Evolutionary conservation across 805 yeast genomes (phyloP).

Genomic region (Candida coquimbonensis): DNA sequence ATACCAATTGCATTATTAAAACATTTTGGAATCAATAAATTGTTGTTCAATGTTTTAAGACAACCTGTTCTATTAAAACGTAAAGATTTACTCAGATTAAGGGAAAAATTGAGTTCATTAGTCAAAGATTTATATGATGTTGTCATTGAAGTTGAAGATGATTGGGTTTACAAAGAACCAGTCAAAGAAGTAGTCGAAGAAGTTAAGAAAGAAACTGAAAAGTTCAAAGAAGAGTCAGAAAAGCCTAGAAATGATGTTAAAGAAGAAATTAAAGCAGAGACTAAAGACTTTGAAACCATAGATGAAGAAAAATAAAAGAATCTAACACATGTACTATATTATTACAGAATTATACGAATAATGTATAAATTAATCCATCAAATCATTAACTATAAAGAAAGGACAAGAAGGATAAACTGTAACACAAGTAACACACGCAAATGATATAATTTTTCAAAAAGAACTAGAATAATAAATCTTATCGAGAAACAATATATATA

Average conservation of each 20-base stretch:
- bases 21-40: slow-evolving; percentile 25
- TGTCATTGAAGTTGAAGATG: slow-evolving; percentile 24
- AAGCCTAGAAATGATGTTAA: neutral
- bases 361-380: no score
- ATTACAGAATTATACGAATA: no score
- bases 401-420: no score
- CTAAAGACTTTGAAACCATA: slow-evolving; percentile 11
- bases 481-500: no score
- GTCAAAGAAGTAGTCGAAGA: slow-evolving; percentile 1
- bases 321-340: neutral
- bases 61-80: slow-evolving; percentile 26
- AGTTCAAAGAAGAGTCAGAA: neutral
- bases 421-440: no score
- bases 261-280: neutral
- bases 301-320: neutral
- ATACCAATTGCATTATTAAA: slow-evolving; percentile 25
- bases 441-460: no score
- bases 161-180: slow-evolving; percentile 19
- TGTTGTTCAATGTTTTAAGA: slow-evolving; percentile 27
- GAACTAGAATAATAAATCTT: no score
- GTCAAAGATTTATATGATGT: slow-evolving; percentile 23
- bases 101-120: slow-evolving; percentile 10
- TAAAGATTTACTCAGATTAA: slow-evolving; percentile 12
- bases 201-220: neutral
- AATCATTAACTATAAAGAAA: no score